Evolutionary conservation across 1,284 basidiomycete genomes (phyloP), one percentile per base, ranked within the genome.

Genomic region (Tilletia setariae): DNA sequence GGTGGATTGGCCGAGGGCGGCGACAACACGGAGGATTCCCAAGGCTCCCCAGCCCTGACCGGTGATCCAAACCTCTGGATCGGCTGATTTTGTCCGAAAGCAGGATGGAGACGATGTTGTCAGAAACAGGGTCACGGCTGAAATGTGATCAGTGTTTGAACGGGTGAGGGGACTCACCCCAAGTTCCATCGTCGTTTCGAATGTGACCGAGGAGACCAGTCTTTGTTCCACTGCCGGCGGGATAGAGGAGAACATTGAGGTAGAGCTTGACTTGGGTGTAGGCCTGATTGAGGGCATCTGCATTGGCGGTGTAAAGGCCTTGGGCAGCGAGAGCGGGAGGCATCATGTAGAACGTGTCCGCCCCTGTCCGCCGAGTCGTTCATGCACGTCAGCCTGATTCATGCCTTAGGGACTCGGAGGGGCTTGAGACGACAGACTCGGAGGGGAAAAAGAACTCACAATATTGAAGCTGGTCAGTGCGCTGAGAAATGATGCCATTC

Each of bases 21-120:
- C 61, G n/a, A 25, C 35, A 16, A 40, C 32, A 19, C 61, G 61
- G 32, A 63, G 61, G 32, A 63, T 32, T 16, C 61, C 61, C 7
- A 43, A 21, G 11, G 61, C 61, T 19, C 23, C 61, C 61, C 61
- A 63, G 16, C 61, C 61, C n/a, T 63, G 35, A n/a, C 61, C 61
- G 4, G 61, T 63, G 4, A 43, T 40, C 61, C 61, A 63, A 13
- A 43, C 61, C 3, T 16, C 61, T 40, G 32, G 61, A 25, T 63
- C 61, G 30, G n/a, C n/a, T n/a, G n/a, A n/a, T n/a, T n/a, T n/a
- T n/a, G n/a, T n/a, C n/a, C n/a, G n/a, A n/a, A n/a, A n/a, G n/a
- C n/a, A n/a, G n/a, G n/a, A n/a, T n/a, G n/a, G n/a, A n/a, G n/a
- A n/a, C n/a, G n/a, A n/a, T n/a, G n/a, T n/a, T n/a, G n/a, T n/a